These are phyloP conservation scores for Zalaria sp. DNA, from an alignment of 2,329 filamentous ascomycete species.

Conservation along the genomic window DNA sequence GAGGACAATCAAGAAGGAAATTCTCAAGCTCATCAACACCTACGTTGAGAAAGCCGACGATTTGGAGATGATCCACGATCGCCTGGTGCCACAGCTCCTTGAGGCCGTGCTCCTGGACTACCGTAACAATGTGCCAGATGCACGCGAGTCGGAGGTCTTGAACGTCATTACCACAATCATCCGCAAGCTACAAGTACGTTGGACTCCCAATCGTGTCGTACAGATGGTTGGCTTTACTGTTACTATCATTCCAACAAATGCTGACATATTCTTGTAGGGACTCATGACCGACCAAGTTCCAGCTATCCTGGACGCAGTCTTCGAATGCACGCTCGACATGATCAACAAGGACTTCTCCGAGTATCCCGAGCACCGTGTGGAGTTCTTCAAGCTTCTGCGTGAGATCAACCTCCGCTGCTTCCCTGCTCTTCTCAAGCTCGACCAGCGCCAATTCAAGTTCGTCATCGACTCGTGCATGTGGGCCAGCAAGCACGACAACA, in stretches of 20 bases:
- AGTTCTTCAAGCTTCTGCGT: constrained; percentile 94
- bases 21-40: constrained; percentile 92
- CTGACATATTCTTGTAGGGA: constrained; percentile 37
- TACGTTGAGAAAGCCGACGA: constrained; percentile 98
- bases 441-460: constrained; percentile 96
- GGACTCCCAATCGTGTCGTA: constrained; percentile 37
- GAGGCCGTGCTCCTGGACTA: constrained; percentile 93
- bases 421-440: constrained; percentile 82
- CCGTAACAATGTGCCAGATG: constrained; percentile 90
- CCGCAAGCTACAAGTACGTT: constrained; percentile 84
- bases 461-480: constrained; percentile 99
- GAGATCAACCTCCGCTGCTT: constrained; percentile 97
- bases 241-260: constrained; percentile 9
- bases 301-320: constrained; percentile 95
- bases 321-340: constrained; percentile 97
- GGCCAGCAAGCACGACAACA: constrained; percentile 99
- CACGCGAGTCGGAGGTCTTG: constrained; percentile 88
- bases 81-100: constrained; percentile 89
- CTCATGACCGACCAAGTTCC: constrained; percentile 98
- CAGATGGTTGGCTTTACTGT: constrained; percentile 22
- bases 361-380: constrained; percentile 96
- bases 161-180: constrained; percentile 98
- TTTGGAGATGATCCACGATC: constrained; percentile 77
- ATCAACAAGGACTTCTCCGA: constrained; percentile 99
- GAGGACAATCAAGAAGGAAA: constrained; percentile 98